phyloP scores from a whole-genome alignment of 2,329 filamentous ascomycete genomes.

The Lachnellula suecica region DNA sequence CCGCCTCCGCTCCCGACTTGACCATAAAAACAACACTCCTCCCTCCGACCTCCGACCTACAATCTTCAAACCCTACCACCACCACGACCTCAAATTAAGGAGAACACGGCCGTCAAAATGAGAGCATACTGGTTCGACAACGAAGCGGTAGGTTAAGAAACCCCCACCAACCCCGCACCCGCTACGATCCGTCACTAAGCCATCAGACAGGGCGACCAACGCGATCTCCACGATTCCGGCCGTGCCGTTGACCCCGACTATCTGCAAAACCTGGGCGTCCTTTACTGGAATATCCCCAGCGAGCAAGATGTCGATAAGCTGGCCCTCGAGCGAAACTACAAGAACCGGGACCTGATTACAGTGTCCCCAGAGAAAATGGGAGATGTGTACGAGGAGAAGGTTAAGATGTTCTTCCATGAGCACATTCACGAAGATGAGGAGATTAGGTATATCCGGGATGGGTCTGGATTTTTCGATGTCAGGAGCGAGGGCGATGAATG shows the following conservation, averaged over 20 bases:
- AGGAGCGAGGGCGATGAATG: conserved; percentile 79
- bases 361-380: conserved; percentile 87
- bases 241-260: conserved; percentile 62
- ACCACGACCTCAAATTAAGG: neutral
- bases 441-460: conserved; percentile 90
- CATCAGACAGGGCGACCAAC: conserved; percentile 78
- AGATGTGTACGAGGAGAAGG: conserved; percentile 85
- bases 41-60: neutral
- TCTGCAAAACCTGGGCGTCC: conserved; percentile 74
- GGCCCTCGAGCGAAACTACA: conserved; percentile 76
- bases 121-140: conserved; percentile 73
- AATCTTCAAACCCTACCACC: no score
- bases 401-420: conserved; percentile 91
- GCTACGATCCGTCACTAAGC: neutral
- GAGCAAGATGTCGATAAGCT: conserved; percentile 70
- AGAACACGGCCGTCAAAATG: conserved; percentile 45
- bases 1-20: neutral
- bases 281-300: conserved; percentile 69
- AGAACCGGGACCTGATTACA: conserved; percentile 90
- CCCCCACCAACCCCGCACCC: conserved; percentile 4
- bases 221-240: conserved; percentile 84
- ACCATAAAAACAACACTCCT: neutral
- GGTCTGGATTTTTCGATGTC: conserved; percentile 91
- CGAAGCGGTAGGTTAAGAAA: conserved; percentile 53
- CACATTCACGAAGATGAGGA: conserved; percentile 98